Evolutionary conservation across 83 land plant genomes (phyloP).

Genomic region (Diphasiastrum complanatum): DNA sequence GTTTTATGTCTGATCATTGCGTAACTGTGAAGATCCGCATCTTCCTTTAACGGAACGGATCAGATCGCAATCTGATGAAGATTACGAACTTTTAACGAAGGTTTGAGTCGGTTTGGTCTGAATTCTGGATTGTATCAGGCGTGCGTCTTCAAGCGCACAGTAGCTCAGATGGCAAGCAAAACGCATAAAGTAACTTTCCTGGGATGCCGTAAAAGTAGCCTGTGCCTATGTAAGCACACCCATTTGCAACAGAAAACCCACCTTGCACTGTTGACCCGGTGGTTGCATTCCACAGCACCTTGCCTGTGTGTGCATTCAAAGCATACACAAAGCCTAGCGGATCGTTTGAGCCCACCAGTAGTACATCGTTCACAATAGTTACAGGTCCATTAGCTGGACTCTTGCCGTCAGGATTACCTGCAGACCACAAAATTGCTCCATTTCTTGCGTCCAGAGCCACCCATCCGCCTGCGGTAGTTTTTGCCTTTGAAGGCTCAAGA

Average conservation of each 20-base stretch:
- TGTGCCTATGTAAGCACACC: constrained; percentile 31
- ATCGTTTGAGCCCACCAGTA: constrained; percentile 29
- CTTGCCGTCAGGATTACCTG: constrained; percentile 32
- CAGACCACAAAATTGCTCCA: constrained; percentile 33
- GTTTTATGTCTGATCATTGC: no score
- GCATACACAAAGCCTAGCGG: constrained; percentile 29
- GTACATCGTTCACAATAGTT: constrained; percentile 32
- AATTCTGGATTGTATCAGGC: no score
- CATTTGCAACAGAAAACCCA: constrained; percentile 24
- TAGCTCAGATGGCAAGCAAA: no score
- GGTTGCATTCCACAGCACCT: constrained; percentile 27
- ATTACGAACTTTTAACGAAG: no score
- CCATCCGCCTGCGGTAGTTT: constrained; percentile 37
- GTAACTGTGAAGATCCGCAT: no score
- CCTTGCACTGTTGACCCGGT: constrained; percentile 34
- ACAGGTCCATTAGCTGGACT: constrained; percentile 24
- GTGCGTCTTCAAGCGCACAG: no score
- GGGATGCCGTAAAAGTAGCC: no score
- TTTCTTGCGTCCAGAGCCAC: constrained; percentile 41
- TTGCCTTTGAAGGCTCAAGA: constrained; percentile 17
- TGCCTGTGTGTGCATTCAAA: constrained; percentile 28
- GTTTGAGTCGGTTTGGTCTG: no score
- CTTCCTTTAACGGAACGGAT: no score
- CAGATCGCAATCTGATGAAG: no score
- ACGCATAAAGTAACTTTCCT: no score